Evolutionary conservation across 2,329 filamentous ascomycete species (phyloP).

Genomic region (Nigrospora osmanthi): DNA sequence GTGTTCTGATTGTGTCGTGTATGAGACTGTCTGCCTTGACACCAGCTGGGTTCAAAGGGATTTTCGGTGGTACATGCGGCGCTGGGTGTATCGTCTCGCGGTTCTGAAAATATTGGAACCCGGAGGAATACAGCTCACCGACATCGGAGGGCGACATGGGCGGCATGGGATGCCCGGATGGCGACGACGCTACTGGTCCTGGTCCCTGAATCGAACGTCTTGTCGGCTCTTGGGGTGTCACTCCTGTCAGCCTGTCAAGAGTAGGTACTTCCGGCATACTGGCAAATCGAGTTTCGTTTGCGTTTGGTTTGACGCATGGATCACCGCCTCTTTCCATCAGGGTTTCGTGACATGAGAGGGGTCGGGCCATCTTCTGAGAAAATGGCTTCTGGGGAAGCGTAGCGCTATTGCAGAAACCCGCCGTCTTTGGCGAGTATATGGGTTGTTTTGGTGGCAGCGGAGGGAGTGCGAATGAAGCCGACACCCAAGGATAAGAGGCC

Average conservation of each 20-base stretch:
- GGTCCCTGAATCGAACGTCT: slow-evolving; percentile 9
- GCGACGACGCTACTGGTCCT: slow-evolving; percentile 1
- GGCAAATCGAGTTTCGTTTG: too few species aligned
- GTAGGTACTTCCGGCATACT: too few species aligned
- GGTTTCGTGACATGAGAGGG: not conserved
- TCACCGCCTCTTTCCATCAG: too few species aligned
- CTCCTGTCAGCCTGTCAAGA: not conserved
- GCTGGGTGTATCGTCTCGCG: not conserved
- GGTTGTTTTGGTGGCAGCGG: slow-evolving; percentile 7
- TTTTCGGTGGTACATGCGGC: not conserved
- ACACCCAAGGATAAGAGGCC: slow-evolving; percentile 16
- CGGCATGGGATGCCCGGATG: slow-evolving; percentile 5
- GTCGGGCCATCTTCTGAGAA: not conserved
- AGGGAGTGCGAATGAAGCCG: slow-evolving; percentile 20
- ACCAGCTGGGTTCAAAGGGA: not conserved
- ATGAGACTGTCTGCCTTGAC: not conserved
- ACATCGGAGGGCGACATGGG: slow-evolving; percentile 11
- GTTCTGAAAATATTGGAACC: not conserved
- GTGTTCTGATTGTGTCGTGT: slow-evolving; percentile 3
- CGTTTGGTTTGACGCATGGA: too few species aligned
- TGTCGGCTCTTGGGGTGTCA: slow-evolving; percentile 1
- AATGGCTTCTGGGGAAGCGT: not conserved
- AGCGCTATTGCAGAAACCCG: not conserved
- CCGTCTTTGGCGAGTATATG: not conserved
- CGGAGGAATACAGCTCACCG: not conserved